Conservation (phyloP, 805 yeast species). For the Wickerhamiella vanderwaltii region DNA sequence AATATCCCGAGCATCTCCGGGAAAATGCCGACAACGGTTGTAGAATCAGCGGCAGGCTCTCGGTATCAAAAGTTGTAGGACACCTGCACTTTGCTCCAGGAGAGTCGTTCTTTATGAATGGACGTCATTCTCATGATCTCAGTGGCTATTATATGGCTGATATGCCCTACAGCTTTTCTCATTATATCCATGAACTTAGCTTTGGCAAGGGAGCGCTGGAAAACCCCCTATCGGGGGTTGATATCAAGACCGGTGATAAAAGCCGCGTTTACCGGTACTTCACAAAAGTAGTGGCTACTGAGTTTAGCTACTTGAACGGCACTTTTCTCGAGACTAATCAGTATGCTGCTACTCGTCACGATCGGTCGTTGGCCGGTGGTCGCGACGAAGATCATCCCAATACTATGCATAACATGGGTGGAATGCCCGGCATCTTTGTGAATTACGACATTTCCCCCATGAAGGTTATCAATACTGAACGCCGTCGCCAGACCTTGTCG, state of each 20-base stretch:
- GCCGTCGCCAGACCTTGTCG: constrained; percentile 26
- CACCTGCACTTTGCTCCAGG: constrained; percentile 96
- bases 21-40: constrained; percentile 73
- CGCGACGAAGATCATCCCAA: constrained; percentile 84
- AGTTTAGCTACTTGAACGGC: constrained; percentile 58
- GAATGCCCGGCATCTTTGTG: constrained; percentile 81
- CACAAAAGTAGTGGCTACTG: constrained; percentile 79
- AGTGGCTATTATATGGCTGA: constrained; percentile 50
- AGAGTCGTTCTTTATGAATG: constrained; percentile 44
- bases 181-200: constrained; percentile 63
- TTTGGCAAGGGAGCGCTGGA: constrained; percentile 60
- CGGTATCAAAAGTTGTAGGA: constrained; percentile 77
- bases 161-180: constrained; percentile 60
- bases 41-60: constrained; percentile 64
- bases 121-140: constrained; percentile 68
- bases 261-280: constrained; percentile 61
- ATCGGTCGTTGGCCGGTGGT: constrained; percentile 76
- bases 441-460: constrained; percentile 86
- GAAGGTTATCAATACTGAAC: constrained; percentile 78
- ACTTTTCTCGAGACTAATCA: constrained; percentile 64
- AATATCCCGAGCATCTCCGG: constrained; percentile 55
- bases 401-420: constrained; percentile 60
- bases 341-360: constrained; percentile 78
- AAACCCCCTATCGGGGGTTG: constrained; percentile 55
- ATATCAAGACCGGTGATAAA: constrained; percentile 36